These are phyloP conservation scores for fission yeast (Schizosaccharomyces pombe) DNA, from an alignment of 805 yeast genomes.

Conservation along the genomic window DNA sequence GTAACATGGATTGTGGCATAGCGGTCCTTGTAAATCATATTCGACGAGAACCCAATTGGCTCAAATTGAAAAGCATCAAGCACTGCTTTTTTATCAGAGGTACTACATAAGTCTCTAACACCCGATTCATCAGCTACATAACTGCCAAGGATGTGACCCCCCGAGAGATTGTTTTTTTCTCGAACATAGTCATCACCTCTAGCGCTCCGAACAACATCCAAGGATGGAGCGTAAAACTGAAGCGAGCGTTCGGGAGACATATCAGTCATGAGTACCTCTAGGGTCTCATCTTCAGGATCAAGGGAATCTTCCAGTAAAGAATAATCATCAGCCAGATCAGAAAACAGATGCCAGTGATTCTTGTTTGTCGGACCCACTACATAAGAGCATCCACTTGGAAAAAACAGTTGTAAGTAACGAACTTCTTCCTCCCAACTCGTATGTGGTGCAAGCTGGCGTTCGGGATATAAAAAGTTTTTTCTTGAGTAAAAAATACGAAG, in stretches of 20 bases:
- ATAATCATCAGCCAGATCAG: background rate
- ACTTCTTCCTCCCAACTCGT: slow-evolving; percentile 70
- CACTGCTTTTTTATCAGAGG: slow-evolving; percentile 19
- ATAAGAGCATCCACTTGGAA: slow-evolving; percentile 39
- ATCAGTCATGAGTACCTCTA: slow-evolving; percentile 81
- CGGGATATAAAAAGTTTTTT: slow-evolving; percentile 81
- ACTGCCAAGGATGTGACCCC: slow-evolving; percentile 58
- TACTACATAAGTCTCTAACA: slow-evolving; percentile 15
- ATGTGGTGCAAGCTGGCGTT: slow-evolving; percentile 58
- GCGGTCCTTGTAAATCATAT: slow-evolving; percentile 25
- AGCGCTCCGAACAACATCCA: background rate
- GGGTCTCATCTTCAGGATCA: slow-evolving; percentile 34
- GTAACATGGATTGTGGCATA: slow-evolving; percentile 81
- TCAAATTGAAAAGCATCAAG: slow-evolving; percentile 75
- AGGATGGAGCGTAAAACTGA: slow-evolving; percentile 27
- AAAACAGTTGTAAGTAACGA: slow-evolving; percentile 37
- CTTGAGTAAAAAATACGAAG: slow-evolving; percentile 69
- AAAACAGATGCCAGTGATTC: slow-evolving; percentile 63
- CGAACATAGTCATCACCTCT: background rate
- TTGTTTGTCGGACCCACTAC: slow-evolving; percentile 58
- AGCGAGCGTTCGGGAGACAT: slow-evolving; percentile 33
- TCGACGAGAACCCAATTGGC: slow-evolving; percentile 90
- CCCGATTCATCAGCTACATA: slow-evolving; percentile 40
- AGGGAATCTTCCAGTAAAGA: background rate
- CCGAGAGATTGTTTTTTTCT: slow-evolving; percentile 22